phyloP scores from a whole-genome alignment of 345 rosid genomes.

The Aquilaria yunnanensis region DNA sequence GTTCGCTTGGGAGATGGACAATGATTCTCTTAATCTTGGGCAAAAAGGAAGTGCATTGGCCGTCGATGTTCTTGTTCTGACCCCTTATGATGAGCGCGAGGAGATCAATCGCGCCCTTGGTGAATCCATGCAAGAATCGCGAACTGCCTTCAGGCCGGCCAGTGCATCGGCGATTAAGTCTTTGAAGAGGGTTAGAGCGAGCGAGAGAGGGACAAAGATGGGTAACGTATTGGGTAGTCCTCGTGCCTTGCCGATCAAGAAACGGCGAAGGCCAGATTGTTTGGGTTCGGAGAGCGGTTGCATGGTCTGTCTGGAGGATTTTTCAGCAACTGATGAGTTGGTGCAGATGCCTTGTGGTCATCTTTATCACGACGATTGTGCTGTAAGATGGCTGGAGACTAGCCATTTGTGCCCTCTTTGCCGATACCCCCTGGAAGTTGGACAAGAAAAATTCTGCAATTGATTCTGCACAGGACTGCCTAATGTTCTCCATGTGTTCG shows the following conservation, averaged over 20 bases:
- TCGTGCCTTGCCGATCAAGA: neutral
- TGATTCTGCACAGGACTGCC: too few species aligned
- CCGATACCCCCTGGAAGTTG: neutral
- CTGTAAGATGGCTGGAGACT: neutral
- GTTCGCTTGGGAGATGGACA: neutral
- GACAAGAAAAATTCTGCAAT: too few species aligned
- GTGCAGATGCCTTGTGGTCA: neutral
- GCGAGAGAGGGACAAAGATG: too few species aligned
- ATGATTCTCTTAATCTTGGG: neutral
- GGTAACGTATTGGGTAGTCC: neutral
- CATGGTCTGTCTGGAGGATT: neutral
- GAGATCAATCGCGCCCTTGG: neutral
- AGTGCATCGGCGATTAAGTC: neutral
- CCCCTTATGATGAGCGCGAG: neutral
- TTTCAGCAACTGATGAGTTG: neutral
- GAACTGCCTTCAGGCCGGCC: neutral
- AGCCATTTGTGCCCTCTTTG: conserved; percentile 8
- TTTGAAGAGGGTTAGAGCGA: neutral
- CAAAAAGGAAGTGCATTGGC: neutral
- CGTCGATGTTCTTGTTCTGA: neutral
- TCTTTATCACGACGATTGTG: neutral
- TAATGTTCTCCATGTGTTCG: too few species aligned
- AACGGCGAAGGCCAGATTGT: neutral
- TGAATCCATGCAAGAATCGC: neutral
- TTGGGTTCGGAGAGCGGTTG: neutral